Conservation (phyloP, 805 yeast species). For the Starmerella etchellsii region DNA sequence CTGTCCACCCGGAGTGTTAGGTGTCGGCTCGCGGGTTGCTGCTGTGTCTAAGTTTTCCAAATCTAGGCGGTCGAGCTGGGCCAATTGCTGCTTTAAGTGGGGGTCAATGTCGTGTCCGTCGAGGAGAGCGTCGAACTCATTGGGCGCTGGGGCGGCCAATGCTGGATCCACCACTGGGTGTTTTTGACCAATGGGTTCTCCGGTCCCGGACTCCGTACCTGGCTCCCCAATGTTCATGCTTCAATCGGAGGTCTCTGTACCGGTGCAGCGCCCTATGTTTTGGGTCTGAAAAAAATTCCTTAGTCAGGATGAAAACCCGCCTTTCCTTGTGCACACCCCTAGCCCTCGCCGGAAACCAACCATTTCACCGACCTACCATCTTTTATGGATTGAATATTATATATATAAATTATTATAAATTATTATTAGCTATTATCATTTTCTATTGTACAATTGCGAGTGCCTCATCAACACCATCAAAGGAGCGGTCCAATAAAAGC, state of each 20-base stretch:
- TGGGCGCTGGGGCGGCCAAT: neutral
- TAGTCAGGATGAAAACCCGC: neutral
- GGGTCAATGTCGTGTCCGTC: slow-evolving; percentile 10
- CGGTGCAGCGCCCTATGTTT: neutral
- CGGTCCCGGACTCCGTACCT: slow-evolving; percentile 3
- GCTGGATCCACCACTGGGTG: neutral
- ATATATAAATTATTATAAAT: no score
- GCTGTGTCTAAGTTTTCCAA: slow-evolving; percentile 4
- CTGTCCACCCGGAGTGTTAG: neutral
- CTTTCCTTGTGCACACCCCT: neutral
- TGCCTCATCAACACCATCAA: slow-evolving; percentile 4
- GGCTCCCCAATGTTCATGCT: slow-evolving; percentile 12
- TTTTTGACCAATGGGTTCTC: neutral
- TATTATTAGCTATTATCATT: no score
- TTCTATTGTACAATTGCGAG: no score
- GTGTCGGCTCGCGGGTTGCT: neutral
- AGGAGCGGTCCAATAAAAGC: slow-evolving; percentile 7
- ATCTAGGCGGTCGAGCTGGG: slow-evolving; percentile 10
- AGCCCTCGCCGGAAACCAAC: no score
- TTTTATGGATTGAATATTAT: no score
- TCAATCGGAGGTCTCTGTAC: no score
- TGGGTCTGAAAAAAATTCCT: slow-evolving; percentile 7
- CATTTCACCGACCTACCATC: no score
- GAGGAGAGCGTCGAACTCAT: slow-evolving; percentile 10
- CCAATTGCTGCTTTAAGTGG: slow-evolving; percentile 14